These are phyloP conservation scores for Talaromyces rugulosus DNA, from an alignment of 2,329 filamentous ascomycete species.

Conservation along the genomic window DNA sequence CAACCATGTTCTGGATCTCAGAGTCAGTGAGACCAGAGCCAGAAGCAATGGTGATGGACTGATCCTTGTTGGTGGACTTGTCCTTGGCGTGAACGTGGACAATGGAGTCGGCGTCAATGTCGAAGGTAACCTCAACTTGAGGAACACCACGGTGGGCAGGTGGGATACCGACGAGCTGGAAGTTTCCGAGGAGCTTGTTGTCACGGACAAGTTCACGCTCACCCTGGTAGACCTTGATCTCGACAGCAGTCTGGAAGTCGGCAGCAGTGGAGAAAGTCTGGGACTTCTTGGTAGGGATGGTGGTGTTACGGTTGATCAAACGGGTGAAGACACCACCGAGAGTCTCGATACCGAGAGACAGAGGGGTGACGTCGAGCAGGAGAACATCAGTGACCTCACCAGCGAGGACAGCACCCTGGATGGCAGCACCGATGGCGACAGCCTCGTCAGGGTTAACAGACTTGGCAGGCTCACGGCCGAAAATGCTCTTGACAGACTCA, in stretches of 20 bases:
- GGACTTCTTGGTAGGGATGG: conserved; percentile 98
- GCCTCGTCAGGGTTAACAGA: conserved; percentile 98
- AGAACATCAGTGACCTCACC: conserved; percentile 96
- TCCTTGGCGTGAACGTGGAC: conserved; percentile 98
- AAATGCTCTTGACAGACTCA: conserved; percentile 94
- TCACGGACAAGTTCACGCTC: conserved; percentile 98
- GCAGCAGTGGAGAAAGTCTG: conserved; percentile 96
- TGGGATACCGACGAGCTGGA: conserved; percentile 96
- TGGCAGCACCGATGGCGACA: conserved; percentile 93
- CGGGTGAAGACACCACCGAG: conserved; percentile 97
- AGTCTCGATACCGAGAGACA: conserved; percentile 97
- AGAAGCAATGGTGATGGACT: conserved; percentile 98
- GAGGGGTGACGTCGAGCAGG: conserved; percentile 89
- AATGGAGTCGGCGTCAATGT: conserved; percentile 97
- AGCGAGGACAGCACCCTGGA: conserved; percentile 93
- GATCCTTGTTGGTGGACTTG: conserved; percentile 99
- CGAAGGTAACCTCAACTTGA: conserved; percentile 96
- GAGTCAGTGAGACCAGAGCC: conserved; percentile 92
- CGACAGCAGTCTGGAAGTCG: conserved; percentile 96
- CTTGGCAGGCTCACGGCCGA: conserved; percentile 94
- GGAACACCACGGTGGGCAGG: conserved; percentile 94
- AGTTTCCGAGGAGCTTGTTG: conserved; percentile 98
- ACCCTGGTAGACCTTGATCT: conserved; percentile 99
- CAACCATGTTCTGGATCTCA: conserved; percentile 96
- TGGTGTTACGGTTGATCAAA: conserved; percentile 98